These are phyloP conservation scores for Solanum chacoense DNA, from an alignment of 305 asterid species.

Conservation along the genomic window DNA sequence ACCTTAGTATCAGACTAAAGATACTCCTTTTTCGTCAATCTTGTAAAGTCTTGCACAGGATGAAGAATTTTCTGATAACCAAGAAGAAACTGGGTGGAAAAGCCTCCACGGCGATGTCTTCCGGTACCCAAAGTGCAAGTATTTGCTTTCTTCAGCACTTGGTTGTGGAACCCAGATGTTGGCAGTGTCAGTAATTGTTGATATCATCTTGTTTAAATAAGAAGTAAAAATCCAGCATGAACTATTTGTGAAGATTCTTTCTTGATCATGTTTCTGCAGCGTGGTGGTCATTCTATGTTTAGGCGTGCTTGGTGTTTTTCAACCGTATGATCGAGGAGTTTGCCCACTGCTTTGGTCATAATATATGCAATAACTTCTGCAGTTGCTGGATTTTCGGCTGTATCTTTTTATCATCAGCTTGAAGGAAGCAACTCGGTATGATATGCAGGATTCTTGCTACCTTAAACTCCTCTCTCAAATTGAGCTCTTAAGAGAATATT, in stretches of 20 bases:
- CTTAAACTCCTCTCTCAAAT: not conserved
- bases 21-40: not conserved
- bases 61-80: not conserved
- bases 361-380: slow-evolving; percentile 5
- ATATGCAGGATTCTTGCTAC: not conserved
- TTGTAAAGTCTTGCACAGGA: slow-evolving; percentile 4
- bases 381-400: slow-evolving; percentile 9
- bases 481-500: not conserved
- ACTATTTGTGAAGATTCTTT: not conserved
- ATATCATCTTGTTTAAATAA: not conserved
- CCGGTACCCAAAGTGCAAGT: slow-evolving; percentile 9
- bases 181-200: slow-evolving; percentile 3
- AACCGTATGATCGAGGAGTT: slow-evolving; percentile 15
- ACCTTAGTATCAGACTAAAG: not conserved
- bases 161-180: slow-evolving; percentile 18
- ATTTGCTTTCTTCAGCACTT: slow-evolving; percentile 11
- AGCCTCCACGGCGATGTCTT: slow-evolving; percentile 15
- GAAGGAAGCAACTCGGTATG: slow-evolving; percentile 18
- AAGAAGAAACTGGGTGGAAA: slow-evolving; percentile 9
- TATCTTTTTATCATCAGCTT: slow-evolving; percentile 11
- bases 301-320: slow-evolving; percentile 13
- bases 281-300: not conserved
- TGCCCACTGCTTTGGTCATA: not conserved
- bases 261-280: not conserved
- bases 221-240: not conserved